Percentiles rank a stretch among this genome's conserved stretches.
Evolutionary conservation across 345 rosid species (phyloP).

Genomic region (Dimocarpus longan): DNA sequence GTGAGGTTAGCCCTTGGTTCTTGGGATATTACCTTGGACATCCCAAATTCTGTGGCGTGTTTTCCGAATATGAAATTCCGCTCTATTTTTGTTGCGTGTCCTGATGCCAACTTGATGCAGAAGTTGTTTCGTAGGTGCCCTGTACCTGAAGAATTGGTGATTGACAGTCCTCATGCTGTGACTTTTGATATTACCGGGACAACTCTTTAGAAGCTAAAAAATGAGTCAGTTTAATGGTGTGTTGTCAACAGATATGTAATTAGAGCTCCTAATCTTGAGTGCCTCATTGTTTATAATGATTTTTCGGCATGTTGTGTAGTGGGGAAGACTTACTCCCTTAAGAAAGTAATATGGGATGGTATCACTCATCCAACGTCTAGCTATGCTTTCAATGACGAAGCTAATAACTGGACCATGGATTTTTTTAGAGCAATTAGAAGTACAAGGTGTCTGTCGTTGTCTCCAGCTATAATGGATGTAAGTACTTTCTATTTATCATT

Average conservation of each 20-base stretch:
- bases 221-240: accelerated
- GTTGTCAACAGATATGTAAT: background rate
- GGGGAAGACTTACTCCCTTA: too few species aligned
- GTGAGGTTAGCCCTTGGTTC: background rate
- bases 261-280: background rate
- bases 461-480: too few species aligned
- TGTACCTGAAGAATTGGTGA: background rate
- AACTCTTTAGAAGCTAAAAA: background rate
- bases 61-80: constrained; percentile 1
- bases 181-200: background rate
- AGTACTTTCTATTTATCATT: too few species aligned
- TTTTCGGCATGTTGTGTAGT: too few species aligned
- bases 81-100: background rate
- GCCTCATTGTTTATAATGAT: background rate
- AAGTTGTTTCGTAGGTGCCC: background rate
- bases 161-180: background rate
- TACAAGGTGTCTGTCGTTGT: background rate
- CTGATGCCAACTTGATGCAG: background rate
- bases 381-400: too few species aligned
- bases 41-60: background rate
- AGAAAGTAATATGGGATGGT: too few species aligned
- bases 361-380: too few species aligned
- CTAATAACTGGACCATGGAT: background rate
- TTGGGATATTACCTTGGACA: background rate
- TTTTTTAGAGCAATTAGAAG: too few species aligned